phyloP scores from a whole-genome alignment of 2,329 filamentous ascomycete species.

The Epichloe gansuensis region DNA sequence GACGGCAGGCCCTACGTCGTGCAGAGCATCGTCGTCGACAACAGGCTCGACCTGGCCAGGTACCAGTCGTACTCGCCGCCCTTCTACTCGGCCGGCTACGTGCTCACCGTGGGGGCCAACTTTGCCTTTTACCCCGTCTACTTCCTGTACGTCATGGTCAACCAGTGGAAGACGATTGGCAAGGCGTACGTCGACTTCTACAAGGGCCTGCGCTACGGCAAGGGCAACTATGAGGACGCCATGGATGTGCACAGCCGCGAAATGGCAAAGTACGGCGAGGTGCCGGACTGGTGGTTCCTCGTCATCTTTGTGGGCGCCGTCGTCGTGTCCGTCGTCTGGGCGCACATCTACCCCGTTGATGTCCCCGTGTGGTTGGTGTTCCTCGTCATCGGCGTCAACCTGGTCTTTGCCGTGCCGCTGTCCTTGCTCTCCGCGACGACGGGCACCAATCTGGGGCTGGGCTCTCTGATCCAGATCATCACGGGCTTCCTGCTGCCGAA shows the following conservation, averaged over 20 bases:
- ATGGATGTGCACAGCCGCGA: slow-evolving; percentile 28
- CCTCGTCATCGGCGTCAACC: slow-evolving; percentile 24
- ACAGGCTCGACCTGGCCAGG: slow-evolving; percentile 23
- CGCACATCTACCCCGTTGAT: slow-evolving; percentile 16
- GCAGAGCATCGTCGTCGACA: slow-evolving; percentile 23
- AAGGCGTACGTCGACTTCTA: slow-evolving; percentile 27
- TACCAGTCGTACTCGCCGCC: slow-evolving; percentile 32
- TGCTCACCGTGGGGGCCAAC: slow-evolving; percentile 27
- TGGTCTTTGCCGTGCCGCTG: slow-evolving; percentile 30
- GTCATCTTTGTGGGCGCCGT: slow-evolving; percentile 21
- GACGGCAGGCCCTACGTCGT: slow-evolving; percentile 23
- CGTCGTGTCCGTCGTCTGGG: slow-evolving; percentile 19
- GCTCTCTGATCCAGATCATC: slow-evolving; percentile 29
- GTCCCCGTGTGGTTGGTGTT: slow-evolving; percentile 28
- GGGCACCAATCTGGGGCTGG: slow-evolving; percentile 29
- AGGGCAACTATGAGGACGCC: slow-evolving; percentile 27
- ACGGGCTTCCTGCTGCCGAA: slow-evolving; percentile 15
- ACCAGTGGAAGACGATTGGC: slow-evolving; percentile 16
- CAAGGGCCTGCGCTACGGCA: slow-evolving; percentile 24
- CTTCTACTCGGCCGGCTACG: slow-evolving; percentile 29
- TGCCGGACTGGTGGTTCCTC: slow-evolving; percentile 35
- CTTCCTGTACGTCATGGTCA: slow-evolving; percentile 29
- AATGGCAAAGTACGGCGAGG: slow-evolving; percentile 29
- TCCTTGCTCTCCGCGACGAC: slow-evolving; percentile 32
- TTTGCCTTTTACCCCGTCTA: slow-evolving; percentile 33